Base-by-base conservation (phyloP, 2,329 filamentous ascomycete genomes). In the Ophiocordyceps camponoti-leonardi region DNA sequence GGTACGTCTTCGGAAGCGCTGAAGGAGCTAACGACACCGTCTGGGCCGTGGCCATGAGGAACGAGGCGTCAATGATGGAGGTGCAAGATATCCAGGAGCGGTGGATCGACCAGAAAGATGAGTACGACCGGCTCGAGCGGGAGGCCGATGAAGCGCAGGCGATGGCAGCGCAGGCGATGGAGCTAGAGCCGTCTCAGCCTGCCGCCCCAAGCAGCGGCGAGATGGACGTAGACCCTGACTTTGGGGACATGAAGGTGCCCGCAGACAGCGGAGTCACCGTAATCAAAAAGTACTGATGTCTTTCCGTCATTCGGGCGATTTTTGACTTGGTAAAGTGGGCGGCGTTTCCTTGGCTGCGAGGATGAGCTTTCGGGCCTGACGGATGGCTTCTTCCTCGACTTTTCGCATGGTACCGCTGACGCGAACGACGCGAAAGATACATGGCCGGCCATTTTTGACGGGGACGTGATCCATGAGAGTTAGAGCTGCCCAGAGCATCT, bases 11-110 rank as follows among this genome's bases (percentile, higher is more conserved):
- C 66, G 88, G 88, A 0, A 75, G 82, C 6, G 83, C 86, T 0
- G 86, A 95, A 59, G 90, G 87, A 2, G 86, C 87, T 42, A 95
- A 96, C 54, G 90, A 98, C 60, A 88, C 83, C 7, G 77, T 98
- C n/a, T 98, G 92, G 92, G 86, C 93, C 57, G 80, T 96, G 41
- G 86, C 92, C 3, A 94, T 96, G 78, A 78, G 87, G 47, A 79
- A 79, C 48, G 79, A 81, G 48, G 76, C 79, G 33, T 77, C 77
- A 30, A 67, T 79, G 63, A 79, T 94, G 71, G 87, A 93, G 54
- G 79, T 87, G 11, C 71, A 81, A 48, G 90, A 98, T 62, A 81
- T 96, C 50, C 92, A 98, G 64, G 92, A 98, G 66, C 74, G 92
- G 49, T 98, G 92, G 92, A 67, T 98, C 30, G 90, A 96, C 63